Evolutionary conservation across 2,329 filamentous ascomycete species (phyloP).

Genomic region (Aspergillus persii): DNA sequence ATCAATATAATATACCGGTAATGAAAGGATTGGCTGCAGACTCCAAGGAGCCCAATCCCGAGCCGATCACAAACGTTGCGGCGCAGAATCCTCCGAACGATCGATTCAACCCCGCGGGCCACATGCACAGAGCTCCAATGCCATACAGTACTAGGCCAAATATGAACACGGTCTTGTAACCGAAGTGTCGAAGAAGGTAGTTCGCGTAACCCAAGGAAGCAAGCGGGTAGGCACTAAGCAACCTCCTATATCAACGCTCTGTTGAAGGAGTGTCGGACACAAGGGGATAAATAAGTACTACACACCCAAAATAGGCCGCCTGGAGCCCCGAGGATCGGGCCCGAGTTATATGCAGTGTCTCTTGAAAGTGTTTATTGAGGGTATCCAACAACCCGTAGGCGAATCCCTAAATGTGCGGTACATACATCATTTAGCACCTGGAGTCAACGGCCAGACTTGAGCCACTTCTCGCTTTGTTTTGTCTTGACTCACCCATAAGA

Average conservation of each 20-base stretch:
- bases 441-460: background rate
- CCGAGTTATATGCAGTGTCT: conserved; percentile 53
- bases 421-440: background rate
- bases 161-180: conserved; percentile 80
- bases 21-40: conserved; percentile 77
- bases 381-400: conserved; percentile 52
- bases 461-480: background rate
- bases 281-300: background rate
- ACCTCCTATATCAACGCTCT: background rate
- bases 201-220: conserved; percentile 54
- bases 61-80: conserved; percentile 69
- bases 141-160: conserved; percentile 69
- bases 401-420: conserved; percentile 36
- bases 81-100: conserved; percentile 74
- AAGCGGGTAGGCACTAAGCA: conserved; percentile 50
- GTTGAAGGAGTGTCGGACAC: background rate
- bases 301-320: conserved; percentile 63
- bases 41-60: conserved; percentile 70
- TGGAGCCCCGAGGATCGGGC: conserved; percentile 62
- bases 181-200: conserved; percentile 67
- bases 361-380: conserved; percentile 58
- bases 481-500: conserved; percentile 47
- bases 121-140: conserved; percentile 76
- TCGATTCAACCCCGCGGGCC: conserved; percentile 72
- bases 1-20: conserved; percentile 43